Conservation (phyloP, 2,329 filamentous ascomycete genomes). For the Cordyceps tenuipes region DNA sequence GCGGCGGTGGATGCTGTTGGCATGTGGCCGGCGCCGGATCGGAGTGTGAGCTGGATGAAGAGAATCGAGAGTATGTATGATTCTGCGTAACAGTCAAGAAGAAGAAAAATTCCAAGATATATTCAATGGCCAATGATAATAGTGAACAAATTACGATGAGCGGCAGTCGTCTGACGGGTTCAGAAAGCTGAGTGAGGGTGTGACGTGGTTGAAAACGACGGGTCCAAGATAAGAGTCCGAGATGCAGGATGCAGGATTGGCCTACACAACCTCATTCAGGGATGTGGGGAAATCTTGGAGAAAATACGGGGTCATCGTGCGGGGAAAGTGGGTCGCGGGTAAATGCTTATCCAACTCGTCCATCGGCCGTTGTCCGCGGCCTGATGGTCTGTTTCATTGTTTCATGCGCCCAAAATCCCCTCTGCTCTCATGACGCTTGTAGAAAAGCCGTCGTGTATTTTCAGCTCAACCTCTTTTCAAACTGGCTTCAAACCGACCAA, state of each 20-base stretch:
- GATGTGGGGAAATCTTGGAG: conserved; percentile 7
- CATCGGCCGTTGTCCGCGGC: not conserved
- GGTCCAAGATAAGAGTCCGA: too few species aligned
- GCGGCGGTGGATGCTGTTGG: not conserved
- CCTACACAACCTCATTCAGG: not conserved
- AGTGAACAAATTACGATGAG: not conserved
- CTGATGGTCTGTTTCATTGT: not conserved
- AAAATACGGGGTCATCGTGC: not conserved
- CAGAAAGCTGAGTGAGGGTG: too few species aligned
- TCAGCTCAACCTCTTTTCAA: not conserved
- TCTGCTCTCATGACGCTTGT: not conserved
- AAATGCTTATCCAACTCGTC: conserved; percentile 16
- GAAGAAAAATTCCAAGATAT: too few species aligned
- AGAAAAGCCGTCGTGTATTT: not conserved
- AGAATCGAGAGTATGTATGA: too few species aligned
- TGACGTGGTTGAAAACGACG: too few species aligned
- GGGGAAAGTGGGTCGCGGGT: conserved; percentile 12
- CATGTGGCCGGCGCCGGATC: not conserved
- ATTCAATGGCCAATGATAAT: not conserved
- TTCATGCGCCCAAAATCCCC: not conserved
- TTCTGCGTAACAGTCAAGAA: too few species aligned
- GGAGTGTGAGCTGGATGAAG: too few species aligned
- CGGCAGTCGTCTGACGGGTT: not conserved
- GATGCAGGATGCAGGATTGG: too few species aligned
- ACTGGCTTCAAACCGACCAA: not conserved